Base-by-base conservation (phyloP, 2,329 filamentous ascomycete genomes). In the Neoarthrinium moseri region DNA sequence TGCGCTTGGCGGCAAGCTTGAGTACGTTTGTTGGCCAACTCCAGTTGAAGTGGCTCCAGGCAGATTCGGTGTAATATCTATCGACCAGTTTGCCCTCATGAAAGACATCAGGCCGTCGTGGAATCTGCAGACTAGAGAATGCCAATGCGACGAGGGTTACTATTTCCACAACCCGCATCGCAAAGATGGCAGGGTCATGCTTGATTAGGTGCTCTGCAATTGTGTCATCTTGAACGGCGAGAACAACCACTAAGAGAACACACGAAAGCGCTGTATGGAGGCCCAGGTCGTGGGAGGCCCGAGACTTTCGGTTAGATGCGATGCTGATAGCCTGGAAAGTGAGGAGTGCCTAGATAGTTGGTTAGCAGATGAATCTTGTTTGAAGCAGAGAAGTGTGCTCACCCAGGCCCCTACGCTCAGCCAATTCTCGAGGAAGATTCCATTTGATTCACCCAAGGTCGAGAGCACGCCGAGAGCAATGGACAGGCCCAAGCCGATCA, bases 101-200 rank as follows among this genome's bases (percentile, higher is more conserved):
- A 57, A 74, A 88, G 15, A 91, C 81, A 43, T 83, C 73, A 4
- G 87, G 87, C 10, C 87, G 75, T 34, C 87, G 77, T 4, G 84
- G 85, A 12, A 90, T 68, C 1, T 75, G 72, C 11, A 85, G 51
- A 51, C 75, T 76, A 13, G 71, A 65, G 35, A 78, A 51, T 12
- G 68, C 64, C 15, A 81, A 64, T n/a, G 65, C 56, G n/a, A 80
- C 23, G 12, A 69, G 62, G 10, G 70, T 59, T 7, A 60, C 63
- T 17, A 81, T 58, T 46, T 82, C 78, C 3, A 67, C 62, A 1
- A 72, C 59, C 26, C 80, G 72, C 12, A 84, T 65, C 2, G 65
- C 61, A 22, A 78, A 68, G 15, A 71, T 62, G 4, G 55, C 45
- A 17, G 55, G 51, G 46, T 62, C 43, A 44, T 61, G 55, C 59